A percentile compares a stretch with the other conserved stretches of the same genome.
These are phyloP conservation scores for Ganoderma lingzhi DNA, from an alignment of 1,284 basidiomycete species.

Conservation along the genomic window DNA sequence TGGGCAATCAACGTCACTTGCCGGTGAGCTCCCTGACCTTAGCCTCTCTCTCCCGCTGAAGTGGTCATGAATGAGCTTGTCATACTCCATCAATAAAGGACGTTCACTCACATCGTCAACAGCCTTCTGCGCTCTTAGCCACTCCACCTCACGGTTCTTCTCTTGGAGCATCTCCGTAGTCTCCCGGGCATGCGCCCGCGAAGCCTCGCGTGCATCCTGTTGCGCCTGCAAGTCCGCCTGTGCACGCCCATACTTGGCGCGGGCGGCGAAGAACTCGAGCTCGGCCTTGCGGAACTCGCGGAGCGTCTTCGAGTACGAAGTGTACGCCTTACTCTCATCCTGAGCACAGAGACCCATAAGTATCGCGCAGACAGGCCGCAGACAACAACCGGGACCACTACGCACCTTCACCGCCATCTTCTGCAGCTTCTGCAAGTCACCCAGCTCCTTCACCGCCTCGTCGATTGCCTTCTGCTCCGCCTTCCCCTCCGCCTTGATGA, in stretches of 20 bases:
- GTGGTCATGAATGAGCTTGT: neutral
- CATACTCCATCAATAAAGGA: neutral
- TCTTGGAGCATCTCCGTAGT: slow-evolving; percentile 59
- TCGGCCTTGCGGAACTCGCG: slow-evolving; percentile 57
- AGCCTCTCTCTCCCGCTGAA: slow-evolving; percentile 51
- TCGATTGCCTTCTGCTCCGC: slow-evolving; percentile 57
- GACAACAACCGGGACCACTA: neutral
- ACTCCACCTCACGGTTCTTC: slow-evolving; percentile 62
- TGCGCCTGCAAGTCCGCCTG: slow-evolving; percentile 52
- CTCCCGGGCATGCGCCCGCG: slow-evolving; percentile 52
- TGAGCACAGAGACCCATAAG: slow-evolving; percentile 31
- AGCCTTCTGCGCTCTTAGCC: slow-evolving; percentile 54
- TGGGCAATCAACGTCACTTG: slow-evolving; percentile 20
- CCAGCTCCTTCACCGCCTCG: slow-evolving; percentile 58
- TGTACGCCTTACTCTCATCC: slow-evolving; percentile 57
- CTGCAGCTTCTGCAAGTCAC: slow-evolving; percentile 60
- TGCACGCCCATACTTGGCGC: slow-evolving; percentile 54
- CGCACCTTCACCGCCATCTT: slow-evolving; percentile 58
- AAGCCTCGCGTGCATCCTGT: slow-evolving; percentile 53
- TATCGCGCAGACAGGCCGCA: neutral
- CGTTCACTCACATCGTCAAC: slow-evolving; percentile 52
- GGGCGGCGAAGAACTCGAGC: slow-evolving; percentile 54
- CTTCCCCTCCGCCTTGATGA: slow-evolving; percentile 61
- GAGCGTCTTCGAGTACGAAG: slow-evolving; percentile 52
- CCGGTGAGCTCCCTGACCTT: slow-evolving; percentile 50